Conservation (phyloP, 306 rosid genomes). For the Astragalus glycyphyllos region DNA sequence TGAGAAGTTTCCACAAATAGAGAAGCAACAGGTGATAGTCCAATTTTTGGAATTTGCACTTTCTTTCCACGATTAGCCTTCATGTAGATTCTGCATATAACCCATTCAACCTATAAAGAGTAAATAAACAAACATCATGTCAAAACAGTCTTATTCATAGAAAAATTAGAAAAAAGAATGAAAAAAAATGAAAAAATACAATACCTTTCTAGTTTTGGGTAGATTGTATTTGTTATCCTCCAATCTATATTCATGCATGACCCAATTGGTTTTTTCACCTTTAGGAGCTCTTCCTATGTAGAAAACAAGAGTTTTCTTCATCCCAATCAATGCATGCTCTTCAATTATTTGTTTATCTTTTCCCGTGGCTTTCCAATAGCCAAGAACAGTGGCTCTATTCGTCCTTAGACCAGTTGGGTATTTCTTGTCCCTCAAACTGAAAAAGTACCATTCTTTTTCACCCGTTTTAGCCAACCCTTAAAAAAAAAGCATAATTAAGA, state of each 20-base stretch:
- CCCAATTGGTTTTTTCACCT: conserved; percentile 77
- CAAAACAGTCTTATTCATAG: not conserved
- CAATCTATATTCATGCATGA: conserved; percentile 82
- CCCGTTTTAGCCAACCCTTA: conserved; percentile 85
- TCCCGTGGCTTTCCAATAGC: conserved; percentile 95
- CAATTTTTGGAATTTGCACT: conserved; percentile 45
- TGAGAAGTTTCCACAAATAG: conserved; percentile 65
- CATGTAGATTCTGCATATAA: conserved; percentile 61
- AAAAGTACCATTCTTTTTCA: conserved; percentile 84
- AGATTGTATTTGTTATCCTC: conserved; percentile 53
- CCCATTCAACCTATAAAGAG: conserved; percentile 78
- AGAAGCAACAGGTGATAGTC: conserved; percentile 45
- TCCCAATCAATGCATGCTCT: conserved; percentile 59
- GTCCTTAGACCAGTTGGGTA: conserved; percentile 80
- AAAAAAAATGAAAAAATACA: not conserved
- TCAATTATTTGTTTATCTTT: conserved; percentile 71
- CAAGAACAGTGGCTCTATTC: conserved; percentile 75
- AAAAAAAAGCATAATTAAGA: not conserved
- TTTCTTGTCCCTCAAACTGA: conserved; percentile 68
- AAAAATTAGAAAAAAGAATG: not conserved
- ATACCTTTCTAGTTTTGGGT: conserved; percentile 54
- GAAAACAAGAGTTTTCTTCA: conserved; percentile 91
- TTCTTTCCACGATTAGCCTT: conserved; percentile 55
- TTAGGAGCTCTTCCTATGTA: conserved; percentile 82
- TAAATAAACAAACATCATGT: not conserved